Evolutionary conservation across 129 eudicot species (phyloP).

Genomic region (Smallanthus sonchifolius): DNA sequence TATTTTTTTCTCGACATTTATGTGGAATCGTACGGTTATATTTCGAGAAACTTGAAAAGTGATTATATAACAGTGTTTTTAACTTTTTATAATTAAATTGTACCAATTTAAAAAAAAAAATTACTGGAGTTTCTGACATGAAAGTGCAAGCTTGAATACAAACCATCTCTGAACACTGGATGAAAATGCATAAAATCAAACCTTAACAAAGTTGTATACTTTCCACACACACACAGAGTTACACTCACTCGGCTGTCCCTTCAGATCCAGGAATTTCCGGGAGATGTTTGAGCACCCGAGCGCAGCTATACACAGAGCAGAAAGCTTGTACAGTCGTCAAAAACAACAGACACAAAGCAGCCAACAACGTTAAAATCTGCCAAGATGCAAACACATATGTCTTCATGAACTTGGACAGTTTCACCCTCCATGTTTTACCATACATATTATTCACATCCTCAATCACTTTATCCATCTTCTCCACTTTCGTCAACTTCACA

Average conservation of each 20-base stretch:
- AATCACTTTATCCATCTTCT: conserved; percentile 48
- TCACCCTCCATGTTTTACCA: conserved; percentile 51
- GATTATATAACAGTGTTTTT: too few species aligned
- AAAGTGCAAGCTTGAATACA: too few species aligned
- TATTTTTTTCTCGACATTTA: too few species aligned
- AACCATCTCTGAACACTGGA: too few species aligned
- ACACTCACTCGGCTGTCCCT: neutral
- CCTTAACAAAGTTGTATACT: neutral
- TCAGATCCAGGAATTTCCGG: conserved; percentile 22
- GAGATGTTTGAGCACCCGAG: conserved; percentile 20
- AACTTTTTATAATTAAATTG: too few species aligned
- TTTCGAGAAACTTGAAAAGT: too few species aligned
- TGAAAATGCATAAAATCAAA: neutral
- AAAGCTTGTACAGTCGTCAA: conserved; percentile 46
- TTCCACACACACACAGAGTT: neutral
- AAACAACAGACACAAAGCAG: conserved; percentile 38
- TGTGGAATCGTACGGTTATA: too few species aligned
- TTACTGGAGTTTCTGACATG: too few species aligned
- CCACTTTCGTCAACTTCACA: conserved; percentile 51
- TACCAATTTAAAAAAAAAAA: too few species aligned
- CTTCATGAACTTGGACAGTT: conserved; percentile 32
- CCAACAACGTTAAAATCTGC: conserved; percentile 46
- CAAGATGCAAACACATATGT: conserved; percentile 47
- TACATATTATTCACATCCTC: conserved; percentile 57
- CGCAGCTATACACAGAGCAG: conserved; percentile 38